Percentiles rank a stretch among this genome's conserved stretches.
These are phyloP conservation scores for Micromonas commoda DNA, from an alignment of 139 green algal genomes.

Conservation along the genomic window DNA sequence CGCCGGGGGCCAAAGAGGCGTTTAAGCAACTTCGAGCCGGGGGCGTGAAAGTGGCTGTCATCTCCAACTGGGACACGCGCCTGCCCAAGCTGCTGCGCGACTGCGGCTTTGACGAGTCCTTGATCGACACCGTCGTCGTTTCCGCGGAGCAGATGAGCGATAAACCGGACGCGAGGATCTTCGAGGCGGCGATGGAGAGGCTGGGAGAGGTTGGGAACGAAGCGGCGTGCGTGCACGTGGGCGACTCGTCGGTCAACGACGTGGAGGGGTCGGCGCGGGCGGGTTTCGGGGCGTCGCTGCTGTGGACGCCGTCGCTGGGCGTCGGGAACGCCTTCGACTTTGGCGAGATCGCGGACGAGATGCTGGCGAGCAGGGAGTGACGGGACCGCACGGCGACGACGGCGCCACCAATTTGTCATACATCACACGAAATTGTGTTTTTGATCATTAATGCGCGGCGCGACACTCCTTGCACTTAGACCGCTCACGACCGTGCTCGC, in stretches of 20 bases:
- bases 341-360: conserved; percentile 8
- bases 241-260: conserved; percentile 8
- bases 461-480: too few relatives aligned
- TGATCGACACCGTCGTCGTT: neutral
- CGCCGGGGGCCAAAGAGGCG: conserved; percentile 3
- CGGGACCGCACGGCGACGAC: too few relatives aligned
- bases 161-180: neutral
- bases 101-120: neutral
- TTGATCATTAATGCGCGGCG: too few relatives aligned
- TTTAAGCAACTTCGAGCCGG: neutral
- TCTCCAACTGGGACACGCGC: conserved; percentile 13
- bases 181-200: neutral
- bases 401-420: too few relatives aligned
- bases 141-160: neutral
- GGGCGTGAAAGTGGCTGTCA: conserved; percentile 1
- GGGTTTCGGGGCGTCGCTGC: neutral
- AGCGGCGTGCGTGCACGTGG: conserved; percentile 3
- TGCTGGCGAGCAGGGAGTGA: neutral
- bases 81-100: neutral
- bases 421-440: too few relatives aligned
- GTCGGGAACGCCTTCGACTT: conserved; percentile 5
- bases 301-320: neutral
- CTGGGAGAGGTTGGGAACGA: neutral
- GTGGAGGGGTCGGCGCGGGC: neutral
- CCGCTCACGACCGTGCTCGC: too few relatives aligned